Percentiles rank a stretch among this genome's conserved stretches.
Conservation (phyloP, 2,329 filamentous ascomycete genomes). For the Talaromyces funiculosus region DNA sequence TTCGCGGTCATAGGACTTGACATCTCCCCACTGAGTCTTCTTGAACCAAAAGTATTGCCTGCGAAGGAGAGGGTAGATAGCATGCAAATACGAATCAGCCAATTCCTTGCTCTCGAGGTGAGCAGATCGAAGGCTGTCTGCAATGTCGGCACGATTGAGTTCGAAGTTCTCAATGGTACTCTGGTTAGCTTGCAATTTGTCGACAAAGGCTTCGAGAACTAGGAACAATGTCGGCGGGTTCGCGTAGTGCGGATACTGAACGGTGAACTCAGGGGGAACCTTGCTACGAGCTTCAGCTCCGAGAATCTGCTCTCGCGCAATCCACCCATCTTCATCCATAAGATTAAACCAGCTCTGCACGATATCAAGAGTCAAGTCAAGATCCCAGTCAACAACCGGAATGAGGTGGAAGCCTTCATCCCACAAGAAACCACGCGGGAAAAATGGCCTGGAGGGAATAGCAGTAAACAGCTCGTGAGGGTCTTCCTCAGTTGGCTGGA, state of each 20-base stretch:
- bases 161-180: constrained; percentile 22
- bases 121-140: constrained; percentile 53
- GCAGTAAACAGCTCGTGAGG: constrained; percentile 86
- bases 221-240: constrained; percentile 95
- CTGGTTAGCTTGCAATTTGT: constrained; percentile 58
- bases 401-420: constrained; percentile 95
- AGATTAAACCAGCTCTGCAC: constrained; percentile 92
- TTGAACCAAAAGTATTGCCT: constrained; percentile 94
- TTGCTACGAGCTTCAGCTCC: constrained; percentile 89
- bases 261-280: constrained; percentile 85
- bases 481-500: constrained; percentile 65
- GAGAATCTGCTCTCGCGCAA: constrained; percentile 90
- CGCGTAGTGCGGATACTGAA: constrained; percentile 94
- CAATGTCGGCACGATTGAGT: constrained; percentile 21
- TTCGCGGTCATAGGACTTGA: constrained; percentile 84
- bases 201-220: constrained; percentile 75
- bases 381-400: constrained; percentile 89
- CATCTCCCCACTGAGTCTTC: constrained; percentile 80
- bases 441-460: constrained; percentile 90
- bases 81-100: constrained; percentile 64
- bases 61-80: constrained; percentile 79
- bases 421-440: constrained; percentile 94
- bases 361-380: constrained; percentile 79
- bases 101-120: constrained; percentile 63
- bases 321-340: constrained; percentile 97